Evolutionary conservation across 495 filamentous ascomycete species (phyloP).

Genomic region (Xylaria nigripes): DNA sequence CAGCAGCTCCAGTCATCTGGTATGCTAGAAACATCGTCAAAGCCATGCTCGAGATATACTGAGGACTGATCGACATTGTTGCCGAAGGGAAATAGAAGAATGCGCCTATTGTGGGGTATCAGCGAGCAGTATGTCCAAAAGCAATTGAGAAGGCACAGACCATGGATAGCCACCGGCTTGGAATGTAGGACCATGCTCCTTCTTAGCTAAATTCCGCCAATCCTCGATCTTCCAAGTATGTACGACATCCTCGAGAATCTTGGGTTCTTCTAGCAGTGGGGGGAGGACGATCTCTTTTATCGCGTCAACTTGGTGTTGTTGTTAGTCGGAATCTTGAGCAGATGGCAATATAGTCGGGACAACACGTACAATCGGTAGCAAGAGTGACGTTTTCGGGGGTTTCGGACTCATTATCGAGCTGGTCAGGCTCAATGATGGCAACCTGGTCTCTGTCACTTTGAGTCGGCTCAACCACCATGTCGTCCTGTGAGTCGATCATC

Average conservation of each 20-base stretch:
- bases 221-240: conserved; percentile 80
- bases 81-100: conserved; percentile 90
- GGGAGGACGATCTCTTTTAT: conserved; percentile 71
- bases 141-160: conserved; percentile 39
- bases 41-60: conserved; percentile 94
- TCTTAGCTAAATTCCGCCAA: conserved; percentile 65
- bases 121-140: conserved; percentile 6
- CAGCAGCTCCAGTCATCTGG: conserved; percentile 93
- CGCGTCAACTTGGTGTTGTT: conserved; percentile 53
- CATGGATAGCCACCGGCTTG: conserved; percentile 82
- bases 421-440: conserved; percentile 72
- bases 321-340: conserved; percentile 1
- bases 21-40: conserved; percentile 46
- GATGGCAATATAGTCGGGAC: not conserved
- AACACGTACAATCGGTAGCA: conserved; percentile 65
- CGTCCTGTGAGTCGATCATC: conserved; percentile 64
- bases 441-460: conserved; percentile 73
- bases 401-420: conserved; percentile 39
- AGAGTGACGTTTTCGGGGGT: conserved; percentile 40
- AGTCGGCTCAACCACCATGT: conserved; percentile 51
- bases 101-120: conserved; percentile 53
- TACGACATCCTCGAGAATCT: conserved; percentile 67
- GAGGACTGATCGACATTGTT: conserved; percentile 89
- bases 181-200: conserved; percentile 82
- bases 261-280: conserved; percentile 51